These are phyloP conservation scores for Corchorus olitorius DNA, from an alignment of 345 rosid genomes.

Conservation along the genomic window DNA sequence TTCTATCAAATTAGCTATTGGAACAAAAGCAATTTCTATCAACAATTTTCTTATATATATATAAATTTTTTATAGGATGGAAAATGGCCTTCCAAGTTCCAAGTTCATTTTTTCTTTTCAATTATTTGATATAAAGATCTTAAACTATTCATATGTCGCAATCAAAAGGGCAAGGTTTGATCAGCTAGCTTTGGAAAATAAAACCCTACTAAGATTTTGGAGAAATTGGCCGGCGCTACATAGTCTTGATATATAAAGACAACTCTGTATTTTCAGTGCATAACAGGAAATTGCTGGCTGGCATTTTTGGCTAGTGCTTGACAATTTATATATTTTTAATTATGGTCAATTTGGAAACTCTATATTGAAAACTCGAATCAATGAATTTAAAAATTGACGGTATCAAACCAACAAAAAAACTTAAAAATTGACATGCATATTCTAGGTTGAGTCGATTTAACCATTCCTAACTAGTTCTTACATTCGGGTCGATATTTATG, in stretches of 20 bases:
- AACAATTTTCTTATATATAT: neutral
- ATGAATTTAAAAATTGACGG: too few relatives aligned
- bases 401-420: too few relatives aligned
- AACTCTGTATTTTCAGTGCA: neutral
- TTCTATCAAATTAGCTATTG: neutral
- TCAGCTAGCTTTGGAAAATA: neutral
- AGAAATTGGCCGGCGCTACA: neutral
- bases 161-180: neutral
- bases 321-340: too few relatives aligned
- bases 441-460: too few relatives aligned
- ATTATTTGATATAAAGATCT: constrained; percentile 8
- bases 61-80: neutral
- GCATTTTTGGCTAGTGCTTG: too few relatives aligned
- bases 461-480: too few relatives aligned
- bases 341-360: too few relatives aligned
- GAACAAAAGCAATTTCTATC: neutral
- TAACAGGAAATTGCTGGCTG: neutral
- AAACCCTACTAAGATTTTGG: neutral
- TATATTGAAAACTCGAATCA: too few relatives aligned
- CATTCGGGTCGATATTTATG: too few relatives aligned
- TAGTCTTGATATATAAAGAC: neutral
- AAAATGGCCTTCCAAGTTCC: neutral
- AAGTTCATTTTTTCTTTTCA: neutral
- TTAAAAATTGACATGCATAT: too few relatives aligned
- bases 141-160: neutral